Percentiles rank a stretch among this genome's conserved stretches.
Evolutionary conservation across 805 yeast genomes (phyloP).

Genomic region (Saturnispora gosingensis): DNA sequence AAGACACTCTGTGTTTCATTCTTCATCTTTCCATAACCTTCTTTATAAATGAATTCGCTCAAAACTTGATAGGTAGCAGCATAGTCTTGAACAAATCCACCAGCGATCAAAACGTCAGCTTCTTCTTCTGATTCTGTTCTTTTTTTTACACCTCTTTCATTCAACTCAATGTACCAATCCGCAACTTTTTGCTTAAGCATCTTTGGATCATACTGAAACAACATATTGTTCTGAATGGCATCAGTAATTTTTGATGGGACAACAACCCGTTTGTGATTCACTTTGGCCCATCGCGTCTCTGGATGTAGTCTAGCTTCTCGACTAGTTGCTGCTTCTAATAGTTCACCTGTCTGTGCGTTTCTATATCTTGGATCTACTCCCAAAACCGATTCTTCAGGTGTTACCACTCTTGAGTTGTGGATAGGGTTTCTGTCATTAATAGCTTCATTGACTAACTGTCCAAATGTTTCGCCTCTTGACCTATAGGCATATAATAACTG

Average conservation of each 20-base stretch:
- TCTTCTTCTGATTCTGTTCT: slow-evolving; percentile 33
- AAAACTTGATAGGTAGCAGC: slow-evolving; percentile 60
- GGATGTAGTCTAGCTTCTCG: slow-evolving; percentile 50
- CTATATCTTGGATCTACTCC: slow-evolving; percentile 28
- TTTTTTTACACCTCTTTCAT: slow-evolving; percentile 44
- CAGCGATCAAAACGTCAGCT: slow-evolving; percentile 74
- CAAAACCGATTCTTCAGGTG: slow-evolving; percentile 28
- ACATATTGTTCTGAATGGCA: slow-evolving; percentile 55
- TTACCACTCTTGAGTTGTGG: slow-evolving; percentile 28
- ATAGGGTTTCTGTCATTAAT: slow-evolving; percentile 28
- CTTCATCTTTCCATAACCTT: slow-evolving; percentile 41
- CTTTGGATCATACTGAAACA: slow-evolving; percentile 53
- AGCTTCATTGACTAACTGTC: slow-evolving; percentile 33
- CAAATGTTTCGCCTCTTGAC: slow-evolving; percentile 33
- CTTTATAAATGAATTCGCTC: slow-evolving; percentile 51
- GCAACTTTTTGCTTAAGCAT: slow-evolving; percentile 50
- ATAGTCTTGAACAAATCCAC: slow-evolving; percentile 73
- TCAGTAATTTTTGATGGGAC: slow-evolving; percentile 51
- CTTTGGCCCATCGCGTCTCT: slow-evolving; percentile 47
- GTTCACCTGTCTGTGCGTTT: slow-evolving; percentile 24
- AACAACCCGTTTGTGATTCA: slow-evolving; percentile 39
- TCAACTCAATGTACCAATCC: slow-evolving; percentile 30
- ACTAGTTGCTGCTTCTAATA: slow-evolving; percentile 32
- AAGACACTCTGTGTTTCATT: slow-evolving; percentile 53
- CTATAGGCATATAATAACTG: slow-evolving; percentile 29